Percentiles rank a stretch among this genome's conserved stretches.
phyloP scores from a whole-genome alignment of 2,329 filamentous ascomycete species.

The Lecanoromycetidae sp. region DNA sequence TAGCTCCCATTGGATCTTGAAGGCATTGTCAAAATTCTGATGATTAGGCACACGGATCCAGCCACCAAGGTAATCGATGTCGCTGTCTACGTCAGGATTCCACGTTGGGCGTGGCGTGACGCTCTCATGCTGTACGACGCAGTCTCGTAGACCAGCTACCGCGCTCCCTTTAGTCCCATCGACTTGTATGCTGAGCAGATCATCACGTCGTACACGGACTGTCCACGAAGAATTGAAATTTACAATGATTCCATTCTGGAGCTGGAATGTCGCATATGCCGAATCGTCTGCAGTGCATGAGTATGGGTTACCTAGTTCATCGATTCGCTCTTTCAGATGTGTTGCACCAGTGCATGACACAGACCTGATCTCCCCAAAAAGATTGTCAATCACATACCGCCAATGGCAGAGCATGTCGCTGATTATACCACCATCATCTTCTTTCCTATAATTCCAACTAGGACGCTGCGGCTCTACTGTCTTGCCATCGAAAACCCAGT shows the following conservation, averaged over 20 bases:
- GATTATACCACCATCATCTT: conserved; percentile 7
- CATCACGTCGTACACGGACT: conserved; percentile 2
- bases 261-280: conserved; percentile 4
- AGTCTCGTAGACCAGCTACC: conserved; percentile 2
- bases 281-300: conserved; percentile 1
- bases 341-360: neutral
- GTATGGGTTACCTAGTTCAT: conserved; percentile 1
- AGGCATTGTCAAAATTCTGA: neutral
- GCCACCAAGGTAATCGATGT: neutral
- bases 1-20: conserved; percentile 4
- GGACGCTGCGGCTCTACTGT: neutral
- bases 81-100: conserved; percentile 2
- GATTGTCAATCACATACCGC: conserved; percentile 1
- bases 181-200: conserved; percentile 1
- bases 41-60: neutral
- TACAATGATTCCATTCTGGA: neutral
- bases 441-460: conserved; percentile 4
- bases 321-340: conserved; percentile 1
- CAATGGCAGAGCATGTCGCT: conserved; percentile 9
- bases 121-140: neutral
- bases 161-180: conserved; percentile 4
- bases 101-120: conserved; percentile 1
- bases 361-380: conserved; percentile 4
- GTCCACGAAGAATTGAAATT: conserved; percentile 3
- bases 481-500: conserved; percentile 1